A percentile compares a stretch with the other conserved stretches of the same genome.
phyloP scores from a whole-genome alignment of 768 basidiomycete species.

The Dioszegia crocea region DNA sequence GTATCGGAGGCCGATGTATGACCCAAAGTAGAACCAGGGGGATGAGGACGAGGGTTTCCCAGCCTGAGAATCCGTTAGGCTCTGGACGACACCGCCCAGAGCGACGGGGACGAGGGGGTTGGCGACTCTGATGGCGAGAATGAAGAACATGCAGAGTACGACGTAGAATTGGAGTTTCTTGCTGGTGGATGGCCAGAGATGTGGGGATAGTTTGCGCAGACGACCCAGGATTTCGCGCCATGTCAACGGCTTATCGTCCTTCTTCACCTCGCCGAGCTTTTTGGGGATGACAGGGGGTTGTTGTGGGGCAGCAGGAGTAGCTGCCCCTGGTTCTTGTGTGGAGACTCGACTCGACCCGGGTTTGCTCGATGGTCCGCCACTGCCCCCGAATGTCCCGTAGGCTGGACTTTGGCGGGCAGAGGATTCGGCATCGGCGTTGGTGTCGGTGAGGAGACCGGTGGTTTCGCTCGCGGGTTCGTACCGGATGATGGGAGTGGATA shows the following conservation, averaged over 20 bases:
- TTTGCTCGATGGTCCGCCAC: constrained; percentile 1
- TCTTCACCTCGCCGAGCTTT: constrained; percentile 37
- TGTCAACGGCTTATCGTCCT: constrained; percentile 53
- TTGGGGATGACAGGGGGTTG: constrained; percentile 41
- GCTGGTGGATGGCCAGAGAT: constrained; percentile 76
- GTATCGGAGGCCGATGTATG: constrained; percentile 67
- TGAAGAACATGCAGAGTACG: constrained; percentile 64
- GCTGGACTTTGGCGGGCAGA: constrained; percentile 22
- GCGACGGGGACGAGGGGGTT: constrained; percentile 68
- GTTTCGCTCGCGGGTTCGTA: constrained; percentile 56
- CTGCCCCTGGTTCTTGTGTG: constrained; percentile 16
- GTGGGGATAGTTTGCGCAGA: constrained; percentile 65
- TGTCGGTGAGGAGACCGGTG: constrained; percentile 47
- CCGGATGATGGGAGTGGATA: constrained; percentile 62
- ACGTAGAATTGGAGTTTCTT: constrained; percentile 66
- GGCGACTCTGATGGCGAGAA: constrained; percentile 71
- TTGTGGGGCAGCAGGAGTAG: constrained; percentile 56
- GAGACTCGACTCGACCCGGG: background rate
- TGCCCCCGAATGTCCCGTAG: constrained; percentile 56
- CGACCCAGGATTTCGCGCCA: constrained; percentile 68
- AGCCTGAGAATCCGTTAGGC: constrained; percentile 33
- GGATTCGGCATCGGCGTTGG: constrained; percentile 16
- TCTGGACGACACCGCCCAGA: constrained; percentile 62
- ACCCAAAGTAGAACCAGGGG: constrained; percentile 66
- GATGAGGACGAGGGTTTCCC: background rate